These are phyloP conservation scores for Priceomyces carsonii DNA, from an alignment of 805 yeast genomes.

Conservation along the genomic window DNA sequence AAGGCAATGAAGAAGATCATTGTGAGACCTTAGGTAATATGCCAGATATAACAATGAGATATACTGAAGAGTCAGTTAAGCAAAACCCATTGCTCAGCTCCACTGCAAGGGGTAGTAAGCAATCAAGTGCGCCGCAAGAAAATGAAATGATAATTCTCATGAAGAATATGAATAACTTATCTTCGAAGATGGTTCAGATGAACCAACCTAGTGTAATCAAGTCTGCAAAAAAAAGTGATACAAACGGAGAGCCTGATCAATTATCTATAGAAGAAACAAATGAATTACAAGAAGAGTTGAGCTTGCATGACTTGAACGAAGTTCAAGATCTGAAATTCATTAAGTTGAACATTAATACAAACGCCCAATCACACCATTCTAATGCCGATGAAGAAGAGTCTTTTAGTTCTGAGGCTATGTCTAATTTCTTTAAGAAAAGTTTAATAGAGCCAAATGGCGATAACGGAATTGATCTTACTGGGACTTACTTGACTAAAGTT, in stretches of 20 bases:
- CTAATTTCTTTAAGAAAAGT: constrained; percentile 17
- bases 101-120: constrained; percentile 7
- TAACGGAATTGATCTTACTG: constrained; percentile 24
- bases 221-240: background rate
- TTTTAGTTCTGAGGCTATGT: constrained; percentile 11
- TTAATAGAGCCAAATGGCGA: constrained; percentile 12
- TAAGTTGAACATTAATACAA: constrained; percentile 30
- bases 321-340: constrained; percentile 29
- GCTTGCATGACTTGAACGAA: constrained; percentile 40
- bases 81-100: constrained; percentile 4
- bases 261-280: constrained; percentile 14
- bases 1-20: constrained; percentile 80
- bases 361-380: constrained; percentile 13
- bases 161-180: constrained; percentile 85
- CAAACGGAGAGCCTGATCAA: constrained; percentile 5
- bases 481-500: constrained; percentile 25
- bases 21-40: constrained; percentile 72
- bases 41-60: constrained; percentile 88
- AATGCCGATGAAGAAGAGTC: constrained; percentile 17
- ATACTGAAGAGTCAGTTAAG: constrained; percentile 40
- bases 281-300: constrained; percentile 31
- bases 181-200: constrained; percentile 68
- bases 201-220: constrained; percentile 6
- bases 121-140: constrained; percentile 25
- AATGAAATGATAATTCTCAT: constrained; percentile 74